Conservation (phyloP, 2,329 filamentous ascomycete genomes). For the Kalmusia sp. region DNA sequence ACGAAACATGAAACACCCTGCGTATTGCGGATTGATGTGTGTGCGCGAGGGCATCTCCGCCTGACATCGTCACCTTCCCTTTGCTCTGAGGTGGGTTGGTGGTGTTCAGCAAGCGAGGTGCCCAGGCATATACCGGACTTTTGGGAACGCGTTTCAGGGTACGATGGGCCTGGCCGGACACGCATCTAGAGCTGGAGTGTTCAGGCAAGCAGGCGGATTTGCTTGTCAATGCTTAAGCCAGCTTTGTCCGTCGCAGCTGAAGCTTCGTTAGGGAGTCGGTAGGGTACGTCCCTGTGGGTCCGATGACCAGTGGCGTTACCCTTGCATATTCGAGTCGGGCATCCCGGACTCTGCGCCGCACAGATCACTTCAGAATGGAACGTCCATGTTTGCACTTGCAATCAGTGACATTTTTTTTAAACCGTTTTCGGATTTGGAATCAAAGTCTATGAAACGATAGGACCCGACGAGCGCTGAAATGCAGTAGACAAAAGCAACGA, state of each 20-base stretch:
- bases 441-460: conserved; percentile 1
- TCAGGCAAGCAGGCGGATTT: not conserved
- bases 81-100: not conserved
- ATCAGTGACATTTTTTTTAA: not conserved
- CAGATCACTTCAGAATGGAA: not conserved
- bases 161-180: not conserved
- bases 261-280: not conserved
- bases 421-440: not conserved
- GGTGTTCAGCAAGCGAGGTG: not conserved
- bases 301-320: not conserved
- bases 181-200: not conserved
- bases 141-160: not conserved
- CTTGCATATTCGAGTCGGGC: not conserved
- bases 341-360: not conserved
- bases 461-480: conserved; percentile 8
- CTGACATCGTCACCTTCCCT: not conserved
- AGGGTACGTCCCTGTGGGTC: not conserved
- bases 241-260: not conserved
- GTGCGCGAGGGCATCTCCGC: not conserved
- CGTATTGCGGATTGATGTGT: not conserved
- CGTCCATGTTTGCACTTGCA: not conserved
- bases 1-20: not conserved
- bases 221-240: not conserved
- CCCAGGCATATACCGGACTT: not conserved
- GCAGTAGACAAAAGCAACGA: not conserved